phyloP scores from a whole-genome alignment of 2,329 filamentous ascomycete species.

The Clonostachys rosea region DNA sequence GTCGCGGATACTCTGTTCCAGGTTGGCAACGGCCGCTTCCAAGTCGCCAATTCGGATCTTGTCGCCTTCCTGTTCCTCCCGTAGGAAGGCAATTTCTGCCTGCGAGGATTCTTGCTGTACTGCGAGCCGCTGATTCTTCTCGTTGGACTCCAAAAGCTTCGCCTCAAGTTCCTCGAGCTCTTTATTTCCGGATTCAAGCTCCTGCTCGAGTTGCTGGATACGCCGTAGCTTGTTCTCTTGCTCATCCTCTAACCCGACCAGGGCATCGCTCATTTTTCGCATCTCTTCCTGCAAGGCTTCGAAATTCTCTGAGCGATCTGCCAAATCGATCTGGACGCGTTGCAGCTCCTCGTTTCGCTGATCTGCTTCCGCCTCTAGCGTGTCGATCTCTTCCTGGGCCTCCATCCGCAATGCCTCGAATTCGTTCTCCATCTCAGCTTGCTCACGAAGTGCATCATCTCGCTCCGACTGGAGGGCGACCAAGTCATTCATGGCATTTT shows the following conservation, averaged over 20 bases:
- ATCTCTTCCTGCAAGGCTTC: constrained; percentile 90
- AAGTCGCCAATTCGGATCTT: constrained; percentile 97
- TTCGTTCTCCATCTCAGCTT: constrained; percentile 52
- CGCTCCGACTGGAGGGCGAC: constrained; percentile 76
- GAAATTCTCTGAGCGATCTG: constrained; percentile 80
- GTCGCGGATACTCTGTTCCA: constrained; percentile 76
- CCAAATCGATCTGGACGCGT: constrained; percentile 65
- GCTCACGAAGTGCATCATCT: constrained; percentile 73
- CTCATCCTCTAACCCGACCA: constrained; percentile 86
- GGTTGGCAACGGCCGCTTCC: constrained; percentile 74
- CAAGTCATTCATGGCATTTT: constrained; percentile 74
- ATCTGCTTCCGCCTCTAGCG: constrained; percentile 67
- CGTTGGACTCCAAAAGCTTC: constrained; percentile 77
- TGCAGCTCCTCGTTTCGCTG: constrained; percentile 67
- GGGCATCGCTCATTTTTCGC: constrained; percentile 81
- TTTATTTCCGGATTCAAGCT: constrained; percentile 76
- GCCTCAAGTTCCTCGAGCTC: constrained; percentile 85
- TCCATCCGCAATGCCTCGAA: constrained; percentile 59
- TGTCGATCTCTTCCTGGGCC: constrained; percentile 62
- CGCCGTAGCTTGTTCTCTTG: constrained; percentile 72
- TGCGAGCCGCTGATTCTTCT: constrained; percentile 80
- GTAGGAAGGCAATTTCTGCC: constrained; percentile 87
- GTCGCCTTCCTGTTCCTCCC: constrained; percentile 94
- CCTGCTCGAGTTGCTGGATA: constrained; percentile 78
- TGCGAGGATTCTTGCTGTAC: constrained; percentile 93